Base-by-base conservation (phyloP, 2,329 filamentous ascomycete species). In the Botrytis aclada region DNA sequence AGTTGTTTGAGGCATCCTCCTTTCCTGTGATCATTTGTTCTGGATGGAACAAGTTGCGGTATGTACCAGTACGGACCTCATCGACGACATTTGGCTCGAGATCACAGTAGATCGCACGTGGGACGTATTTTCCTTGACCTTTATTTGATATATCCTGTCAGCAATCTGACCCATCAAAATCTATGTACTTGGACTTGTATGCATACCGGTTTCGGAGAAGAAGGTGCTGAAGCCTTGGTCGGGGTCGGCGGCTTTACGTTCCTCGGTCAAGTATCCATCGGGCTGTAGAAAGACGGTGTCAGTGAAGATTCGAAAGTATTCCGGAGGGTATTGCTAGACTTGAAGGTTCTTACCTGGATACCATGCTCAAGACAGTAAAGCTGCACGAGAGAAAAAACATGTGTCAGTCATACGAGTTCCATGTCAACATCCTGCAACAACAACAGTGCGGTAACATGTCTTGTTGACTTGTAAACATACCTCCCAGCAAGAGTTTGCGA, bases 401-500 rank as follows among this genome's bases (percentile, higher is more conserved):
- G 56, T 54, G 77, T 80, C 73, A 80, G 78, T 77, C 72, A 74
- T 41, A n/a, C 18, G n/a, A 56, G 37, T 22, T 56, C 65, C 65
- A 32, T 43, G 16, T 41, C 65, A n/a, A 32, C 29, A 56, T 69
- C 45, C 20, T 18, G 34, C 61, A 69, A 39, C 61, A 67, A 37
- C 22, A 51, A 70, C 29, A 69, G 60, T 60, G 70, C 73, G 74
- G 70, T 29, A 70, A 71, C 79, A 63, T 39, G 58, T 74, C 75
- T 81, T 82, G 32, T 45, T 9, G 20, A 39, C 37, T n/a, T 29
- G 29, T 20, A 9, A 66, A 88, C 93, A 88, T 88, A 99, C 96
- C 94, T 99, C 96, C 96, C 96, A 99, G 91, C 96, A 98, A 81
- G 96, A 96, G 89, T 99, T 99, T 87, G 95, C 96, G 83, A 99